phyloP scores from a whole-genome alignment of 1,139 yeast species.

The Scheffersomyces parashehatae region DNA sequence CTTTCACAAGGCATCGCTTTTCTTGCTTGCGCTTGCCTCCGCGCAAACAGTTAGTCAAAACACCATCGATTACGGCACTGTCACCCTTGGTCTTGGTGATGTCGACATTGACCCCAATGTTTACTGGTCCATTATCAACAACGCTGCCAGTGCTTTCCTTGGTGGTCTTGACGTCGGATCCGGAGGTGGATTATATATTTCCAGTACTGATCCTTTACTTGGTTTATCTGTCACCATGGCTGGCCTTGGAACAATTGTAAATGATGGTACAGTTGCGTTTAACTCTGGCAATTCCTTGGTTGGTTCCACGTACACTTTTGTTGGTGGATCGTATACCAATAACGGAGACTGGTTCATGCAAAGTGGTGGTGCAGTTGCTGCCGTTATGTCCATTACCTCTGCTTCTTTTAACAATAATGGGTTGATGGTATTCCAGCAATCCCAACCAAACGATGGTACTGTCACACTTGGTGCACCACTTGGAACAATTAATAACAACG shows the following conservation, averaged over 20 bases:
- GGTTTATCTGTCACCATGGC: constrained; percentile 9
- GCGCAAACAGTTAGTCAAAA: not conserved
- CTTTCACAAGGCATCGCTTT: not conserved
- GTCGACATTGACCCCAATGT: constrained; percentile 12
- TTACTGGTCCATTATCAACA: constrained; percentile 14
- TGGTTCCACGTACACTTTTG: constrained; percentile 8
- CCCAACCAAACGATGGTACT: constrained; percentile 7
- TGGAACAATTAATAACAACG: constrained; percentile 11
- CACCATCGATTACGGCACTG: constrained; percentile 10
- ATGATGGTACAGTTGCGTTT: constrained; percentile 13
- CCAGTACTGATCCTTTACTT: constrained; percentile 6
- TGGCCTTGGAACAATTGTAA: constrained; percentile 6
- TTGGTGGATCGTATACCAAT: constrained; percentile 10
- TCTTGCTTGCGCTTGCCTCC: not conserved
- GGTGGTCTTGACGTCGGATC: constrained; percentile 13
- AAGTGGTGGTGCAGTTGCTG: constrained; percentile 7
- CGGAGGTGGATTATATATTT: constrained; percentile 19
- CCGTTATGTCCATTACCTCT: constrained; percentile 9
- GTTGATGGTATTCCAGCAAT: constrained; percentile 10
- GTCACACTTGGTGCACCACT: constrained; percentile 10
- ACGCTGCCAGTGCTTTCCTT: constrained; percentile 8
- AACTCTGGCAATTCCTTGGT: constrained; percentile 10
- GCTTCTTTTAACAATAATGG: constrained; percentile 14
- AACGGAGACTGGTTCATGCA: constrained; percentile 13
- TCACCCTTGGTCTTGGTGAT: constrained; percentile 7